These are phyloP conservation scores for Russula olivacea DNA, from an alignment of 768 basidiomycete genomes.

Conservation along the genomic window DNA sequence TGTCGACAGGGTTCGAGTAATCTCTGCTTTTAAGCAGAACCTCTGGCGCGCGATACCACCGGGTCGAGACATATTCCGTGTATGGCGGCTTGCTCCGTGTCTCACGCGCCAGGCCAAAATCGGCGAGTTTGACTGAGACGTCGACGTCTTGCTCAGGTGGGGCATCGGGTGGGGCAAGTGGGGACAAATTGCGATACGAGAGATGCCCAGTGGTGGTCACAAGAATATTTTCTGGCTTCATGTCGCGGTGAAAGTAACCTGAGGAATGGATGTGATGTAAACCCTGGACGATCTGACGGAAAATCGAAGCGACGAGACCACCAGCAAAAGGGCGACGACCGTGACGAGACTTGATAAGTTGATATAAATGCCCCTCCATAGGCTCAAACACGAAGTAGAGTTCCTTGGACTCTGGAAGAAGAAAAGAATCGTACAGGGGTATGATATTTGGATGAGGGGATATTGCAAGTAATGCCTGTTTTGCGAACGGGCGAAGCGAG, in stretches of 20 bases:
- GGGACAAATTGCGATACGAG: conserved; percentile 82
- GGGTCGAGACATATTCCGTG: conserved; percentile 98
- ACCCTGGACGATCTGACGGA: conserved; percentile 85
- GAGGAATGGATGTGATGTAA: conserved; percentile 86
- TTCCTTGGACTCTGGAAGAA: conserved; percentile 91
- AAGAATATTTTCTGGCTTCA: conserved; percentile 99
- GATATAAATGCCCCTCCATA: conserved; percentile 99
- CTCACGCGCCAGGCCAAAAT: conserved; percentile 94
- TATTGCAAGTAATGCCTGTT: conserved; percentile 87
- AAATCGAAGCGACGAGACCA: conserved; percentile 92
- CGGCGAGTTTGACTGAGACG: conserved; percentile 95
- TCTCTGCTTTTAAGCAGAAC: conserved; percentile 86
- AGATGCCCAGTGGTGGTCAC: conserved; percentile 96
- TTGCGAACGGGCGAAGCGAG: neutral
- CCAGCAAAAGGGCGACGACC: conserved; percentile 93
- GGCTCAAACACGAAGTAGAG: conserved; percentile 99
- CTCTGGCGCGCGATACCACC: conserved; percentile 99
- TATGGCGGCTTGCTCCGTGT: conserved; percentile 86
- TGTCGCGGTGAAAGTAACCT: conserved; percentile 98
- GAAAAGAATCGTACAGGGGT: conserved; percentile 97
- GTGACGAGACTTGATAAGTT: conserved; percentile 95
- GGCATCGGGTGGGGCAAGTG: conserved; percentile 54
- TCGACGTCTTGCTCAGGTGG: conserved; percentile 89
- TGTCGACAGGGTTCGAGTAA: conserved; percentile 95
- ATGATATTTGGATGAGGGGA: conserved; percentile 96